Percentiles rank a stretch among this genome's conserved stretches.
These are phyloP conservation scores for Ligustrum vulgare DNA, from an alignment of 257 asterid species.

Conservation along the genomic window DNA sequence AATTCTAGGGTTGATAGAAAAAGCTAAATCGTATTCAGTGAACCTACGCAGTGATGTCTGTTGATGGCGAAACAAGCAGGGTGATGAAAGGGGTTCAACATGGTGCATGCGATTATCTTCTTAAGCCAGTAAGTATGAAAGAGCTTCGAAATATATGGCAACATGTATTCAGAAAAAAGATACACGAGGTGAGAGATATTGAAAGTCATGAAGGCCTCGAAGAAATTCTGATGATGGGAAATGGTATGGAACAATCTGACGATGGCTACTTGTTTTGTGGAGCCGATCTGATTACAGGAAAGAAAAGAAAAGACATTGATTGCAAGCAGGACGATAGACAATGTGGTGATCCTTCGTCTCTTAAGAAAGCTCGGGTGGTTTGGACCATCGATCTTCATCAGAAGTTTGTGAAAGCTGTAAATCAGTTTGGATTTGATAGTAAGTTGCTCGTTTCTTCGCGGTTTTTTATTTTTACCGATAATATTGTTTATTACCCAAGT, in stretches of 20 bases:
- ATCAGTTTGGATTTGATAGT: slow-evolving; percentile 67
- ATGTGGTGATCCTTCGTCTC: slow-evolving; percentile 45
- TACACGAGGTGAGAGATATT: slow-evolving; percentile 50
- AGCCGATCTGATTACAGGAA: slow-evolving; percentile 47
- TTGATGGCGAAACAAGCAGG: slow-evolving; percentile 71
- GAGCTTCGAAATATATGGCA: slow-evolving; percentile 90
- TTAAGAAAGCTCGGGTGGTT: slow-evolving; percentile 78
- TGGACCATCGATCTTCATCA: slow-evolving; percentile 73
- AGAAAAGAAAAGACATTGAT: slow-evolving; percentile 61
- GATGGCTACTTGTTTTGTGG: slow-evolving; percentile 49
- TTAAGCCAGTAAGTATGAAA: slow-evolving; percentile 72
- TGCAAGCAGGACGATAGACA: slow-evolving; percentile 48
- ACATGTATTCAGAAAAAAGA: slow-evolving; percentile 67
- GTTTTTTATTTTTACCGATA: not conserved
- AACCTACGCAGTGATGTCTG: slow-evolving; percentile 67
- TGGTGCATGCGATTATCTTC: slow-evolving; percentile 86
- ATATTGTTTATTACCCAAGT: too few species aligned
- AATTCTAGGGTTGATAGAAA: not conserved
- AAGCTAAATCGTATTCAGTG: not conserved
- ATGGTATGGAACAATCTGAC: slow-evolving; percentile 44
- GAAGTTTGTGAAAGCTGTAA: slow-evolving; percentile 66
- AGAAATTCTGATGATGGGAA: slow-evolving; percentile 36
- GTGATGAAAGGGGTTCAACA: slow-evolving; percentile 83
- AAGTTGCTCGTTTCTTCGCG: slow-evolving; percentile 26
- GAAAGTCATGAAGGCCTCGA: slow-evolving; percentile 43